Conservation (phyloP, 2,329 filamentous ascomycete species). For the Stromatinia cepivora region DNA sequence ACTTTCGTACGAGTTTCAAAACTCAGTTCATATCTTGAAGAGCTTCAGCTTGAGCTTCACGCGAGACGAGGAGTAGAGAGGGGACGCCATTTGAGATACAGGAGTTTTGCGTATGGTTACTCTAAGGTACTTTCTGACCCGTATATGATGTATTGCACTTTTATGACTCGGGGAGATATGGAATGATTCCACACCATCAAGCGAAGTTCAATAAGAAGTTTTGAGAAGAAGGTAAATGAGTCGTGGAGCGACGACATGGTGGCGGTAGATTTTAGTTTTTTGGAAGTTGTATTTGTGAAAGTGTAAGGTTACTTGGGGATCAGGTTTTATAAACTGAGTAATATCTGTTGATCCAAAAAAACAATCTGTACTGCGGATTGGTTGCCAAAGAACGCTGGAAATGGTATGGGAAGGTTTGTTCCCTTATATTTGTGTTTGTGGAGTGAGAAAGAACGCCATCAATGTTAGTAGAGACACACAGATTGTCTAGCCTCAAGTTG, state of each 20-base stretch:
- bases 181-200: neutral
- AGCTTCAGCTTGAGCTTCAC: neutral
- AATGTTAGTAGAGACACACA: neutral
- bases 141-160: neutral
- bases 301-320: neutral
- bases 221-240: neutral
- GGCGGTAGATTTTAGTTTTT: neutral
- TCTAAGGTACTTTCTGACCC: no score
- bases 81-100: neutral
- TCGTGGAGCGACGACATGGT: neutral
- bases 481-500: neutral
- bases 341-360: neutral
- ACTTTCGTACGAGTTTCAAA: neutral
- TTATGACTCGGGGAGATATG: neutral
- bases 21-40: neutral
- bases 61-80: neutral
- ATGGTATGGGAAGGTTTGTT: neutral
- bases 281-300: neutral
- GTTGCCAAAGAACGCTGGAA: neutral
- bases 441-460: neutral
- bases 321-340: neutral
- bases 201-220: neutral
- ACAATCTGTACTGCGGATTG: neutral
- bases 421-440: neutral
- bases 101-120: neutral